phyloP scores from a whole-genome alignment of 768 basidiomycete genomes.

The Naematelia aurantialba region DNA sequence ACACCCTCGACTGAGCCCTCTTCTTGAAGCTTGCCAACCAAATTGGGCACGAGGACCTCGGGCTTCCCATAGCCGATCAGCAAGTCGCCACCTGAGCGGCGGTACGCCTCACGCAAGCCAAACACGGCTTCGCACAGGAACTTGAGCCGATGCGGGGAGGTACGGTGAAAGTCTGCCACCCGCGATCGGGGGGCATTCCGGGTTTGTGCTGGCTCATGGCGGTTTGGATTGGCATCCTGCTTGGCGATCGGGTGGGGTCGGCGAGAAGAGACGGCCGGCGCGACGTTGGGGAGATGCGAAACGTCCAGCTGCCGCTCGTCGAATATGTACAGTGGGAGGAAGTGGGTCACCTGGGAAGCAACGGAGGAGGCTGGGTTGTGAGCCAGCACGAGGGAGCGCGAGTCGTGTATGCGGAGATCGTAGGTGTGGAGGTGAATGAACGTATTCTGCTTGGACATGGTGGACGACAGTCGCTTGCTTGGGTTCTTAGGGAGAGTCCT shows the following conservation, averaged over 20 bases:
- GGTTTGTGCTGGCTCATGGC: constrained; percentile 16
- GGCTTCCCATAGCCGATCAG: constrained; percentile 51
- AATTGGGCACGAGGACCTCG: constrained; percentile 46
- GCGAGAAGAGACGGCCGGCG: constrained; percentile 22
- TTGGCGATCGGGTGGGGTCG: neutral
- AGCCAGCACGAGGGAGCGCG: constrained; percentile 35
- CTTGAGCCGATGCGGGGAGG: constrained; percentile 37
- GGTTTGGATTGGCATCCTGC: constrained; percentile 19
- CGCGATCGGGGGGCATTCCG: constrained; percentile 23
- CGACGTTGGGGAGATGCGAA: constrained; percentile 41
- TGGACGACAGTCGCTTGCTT: too few species aligned
- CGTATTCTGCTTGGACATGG: constrained; percentile 2
- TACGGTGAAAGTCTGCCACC: constrained; percentile 32
- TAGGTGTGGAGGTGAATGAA: constrained; percentile 46
- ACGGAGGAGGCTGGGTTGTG: constrained; percentile 30
- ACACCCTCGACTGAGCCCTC: constrained; percentile 45
- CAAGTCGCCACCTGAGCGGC: constrained; percentile 45
- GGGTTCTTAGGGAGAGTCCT: too few species aligned
- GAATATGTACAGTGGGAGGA: constrained; percentile 54
- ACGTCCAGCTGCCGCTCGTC: constrained; percentile 52
- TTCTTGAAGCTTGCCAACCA: constrained; percentile 43
- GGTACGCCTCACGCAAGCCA: constrained; percentile 42
- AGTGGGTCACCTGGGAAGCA: constrained; percentile 46
- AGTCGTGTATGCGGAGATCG: constrained; percentile 43
- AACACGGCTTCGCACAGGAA: constrained; percentile 51